Evolutionary conservation across 2,329 filamentous ascomycete species (phyloP), one percentile per base, ranked within the genome.

Genomic region (Tricladium varicosporioides): DNA sequence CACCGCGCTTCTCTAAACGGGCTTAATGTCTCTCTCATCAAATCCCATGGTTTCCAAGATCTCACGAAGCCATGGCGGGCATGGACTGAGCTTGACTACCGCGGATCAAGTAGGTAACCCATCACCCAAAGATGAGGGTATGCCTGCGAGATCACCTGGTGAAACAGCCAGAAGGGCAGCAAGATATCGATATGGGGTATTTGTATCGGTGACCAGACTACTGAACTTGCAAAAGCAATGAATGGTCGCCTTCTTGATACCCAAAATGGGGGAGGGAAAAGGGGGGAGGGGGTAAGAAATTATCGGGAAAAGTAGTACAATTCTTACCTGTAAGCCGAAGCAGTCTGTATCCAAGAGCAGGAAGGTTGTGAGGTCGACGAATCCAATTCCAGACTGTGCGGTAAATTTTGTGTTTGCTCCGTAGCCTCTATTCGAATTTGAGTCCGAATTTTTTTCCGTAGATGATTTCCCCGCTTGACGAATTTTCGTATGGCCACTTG

Each of bases 361-460:
- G 60, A 99, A 87, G 10, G 87, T 89, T 31, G 86, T 85, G 46
- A 92, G 76, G 69, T 96, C 92, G 52, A 97, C 87, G 62, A 97
- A 87, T 0, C 91, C 91, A 27, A 87, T 79, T 0, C 86, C 82
- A 7, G 78, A 57, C 36, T 81, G 80, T 1, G 91, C 88, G 15
- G 80, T 75, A 54, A 97, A 86, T 60, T 80, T 82, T 64, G 86
- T 92, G 46, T 86, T 86, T 31, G 92, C 90, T n/a, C 91, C 89
- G 69, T 96, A 97, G 0, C 90, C 92, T 67, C 91, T 88, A 10
- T 79, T 75, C 33, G 81, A 77, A 14, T 84, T 76, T 47, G 80
- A 67, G 31, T 77, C 69, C 10, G 22, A 27, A 27, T 4, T 7
- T 27, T 27, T 27, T 27, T 27, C 22, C 22, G 22, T 27, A 27